Percentiles rank a stretch among this genome's conserved stretches.
Conservation (phyloP, 2,329 filamentous ascomycete genomes). For the Exophiala spinifera region DNA sequence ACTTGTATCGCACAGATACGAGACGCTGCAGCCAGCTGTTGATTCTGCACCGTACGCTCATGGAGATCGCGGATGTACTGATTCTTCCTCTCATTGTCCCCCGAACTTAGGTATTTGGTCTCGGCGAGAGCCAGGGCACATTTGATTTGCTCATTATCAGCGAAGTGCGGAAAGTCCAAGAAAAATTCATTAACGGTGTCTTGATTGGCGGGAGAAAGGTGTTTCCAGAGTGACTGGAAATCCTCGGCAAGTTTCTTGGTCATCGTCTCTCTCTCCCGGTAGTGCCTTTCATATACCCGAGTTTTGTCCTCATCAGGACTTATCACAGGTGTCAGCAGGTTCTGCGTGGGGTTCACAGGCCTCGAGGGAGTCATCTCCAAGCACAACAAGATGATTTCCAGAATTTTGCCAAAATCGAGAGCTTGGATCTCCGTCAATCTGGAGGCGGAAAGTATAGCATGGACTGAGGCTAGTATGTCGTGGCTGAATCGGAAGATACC, state of each 20-base stretch:
- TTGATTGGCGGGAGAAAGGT: constrained; percentile 3
- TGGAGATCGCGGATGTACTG: constrained; percentile 18
- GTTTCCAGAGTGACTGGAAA: constrained; percentile 11
- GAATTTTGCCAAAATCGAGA: constrained; percentile 12
- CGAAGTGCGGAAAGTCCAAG: constrained; percentile 17
- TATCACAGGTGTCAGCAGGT: not conserved
- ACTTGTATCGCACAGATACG: constrained; percentile 18
- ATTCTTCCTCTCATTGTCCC: constrained; percentile 2
- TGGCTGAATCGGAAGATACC: constrained; percentile 23
- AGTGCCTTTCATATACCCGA: constrained; percentile 17
- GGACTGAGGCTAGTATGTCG: constrained; percentile 22
- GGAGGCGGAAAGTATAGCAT: constrained; percentile 12
- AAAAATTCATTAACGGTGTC: constrained; percentile 14
- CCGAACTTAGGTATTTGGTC: constrained; percentile 9
- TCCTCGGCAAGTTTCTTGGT: constrained; percentile 14
- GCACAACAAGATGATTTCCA: constrained; percentile 17
- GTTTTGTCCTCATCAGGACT: constrained; percentile 14
- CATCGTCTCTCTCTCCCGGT: constrained; percentile 16
- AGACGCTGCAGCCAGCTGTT: constrained; percentile 9
- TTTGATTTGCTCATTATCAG: constrained; percentile 5
- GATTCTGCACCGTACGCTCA: constrained; percentile 14
- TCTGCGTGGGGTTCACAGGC: too few relatives aligned
- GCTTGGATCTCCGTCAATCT: constrained; percentile 7
- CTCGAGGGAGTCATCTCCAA: constrained; percentile 11
- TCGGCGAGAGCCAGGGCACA: constrained; percentile 12